Conservation (phyloP, 805 yeast species). For the Pichia pseudocactophila region DNA sequence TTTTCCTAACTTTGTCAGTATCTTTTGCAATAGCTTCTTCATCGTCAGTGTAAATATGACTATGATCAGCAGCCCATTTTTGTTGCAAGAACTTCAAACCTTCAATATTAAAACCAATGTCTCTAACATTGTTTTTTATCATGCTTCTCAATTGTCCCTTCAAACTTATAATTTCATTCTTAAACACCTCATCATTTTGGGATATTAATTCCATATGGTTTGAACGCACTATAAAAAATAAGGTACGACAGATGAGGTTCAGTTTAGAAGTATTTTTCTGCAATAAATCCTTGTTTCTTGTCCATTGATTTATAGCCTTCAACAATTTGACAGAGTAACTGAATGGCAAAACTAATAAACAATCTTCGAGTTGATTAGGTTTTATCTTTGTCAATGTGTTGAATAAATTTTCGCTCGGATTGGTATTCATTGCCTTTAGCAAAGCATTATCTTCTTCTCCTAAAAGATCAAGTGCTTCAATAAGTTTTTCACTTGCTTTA, state of each 20-base stretch:
- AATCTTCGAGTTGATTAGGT: conserved; percentile 86
- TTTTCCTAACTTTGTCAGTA: conserved; percentile 47
- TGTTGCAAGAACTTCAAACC: conserved; percentile 67
- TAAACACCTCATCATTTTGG: conserved; percentile 55
- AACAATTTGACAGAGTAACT: conserved; percentile 68
- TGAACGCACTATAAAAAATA: conserved; percentile 63
- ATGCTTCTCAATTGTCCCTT: conserved; percentile 52
- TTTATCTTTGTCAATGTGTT: conserved; percentile 61
- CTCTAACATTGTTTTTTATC: conserved; percentile 42
- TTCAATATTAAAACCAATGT: conserved; percentile 76
- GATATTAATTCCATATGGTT: conserved; percentile 74
- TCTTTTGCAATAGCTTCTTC: conserved; percentile 30
- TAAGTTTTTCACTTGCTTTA: conserved; percentile 86
- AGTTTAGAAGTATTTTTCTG: conserved; percentile 41
- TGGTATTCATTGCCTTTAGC: conserved; percentile 59
- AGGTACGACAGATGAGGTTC: conserved; percentile 60
- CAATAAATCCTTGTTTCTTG: conserved; percentile 33
- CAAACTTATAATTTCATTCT: conserved; percentile 55
- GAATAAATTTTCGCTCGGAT: conserved; percentile 74
- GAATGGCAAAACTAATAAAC: conserved; percentile 82
- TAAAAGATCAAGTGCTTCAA: conserved; percentile 88
- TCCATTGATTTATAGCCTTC: conserved; percentile 69
- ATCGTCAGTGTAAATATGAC: conserved; percentile 63
- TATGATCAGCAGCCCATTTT: conserved; percentile 75
- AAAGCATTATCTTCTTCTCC: conserved; percentile 64